phyloP scores from a whole-genome alignment of 164 flowering plant genomes.

The Stephania yunnanensis region DNA sequence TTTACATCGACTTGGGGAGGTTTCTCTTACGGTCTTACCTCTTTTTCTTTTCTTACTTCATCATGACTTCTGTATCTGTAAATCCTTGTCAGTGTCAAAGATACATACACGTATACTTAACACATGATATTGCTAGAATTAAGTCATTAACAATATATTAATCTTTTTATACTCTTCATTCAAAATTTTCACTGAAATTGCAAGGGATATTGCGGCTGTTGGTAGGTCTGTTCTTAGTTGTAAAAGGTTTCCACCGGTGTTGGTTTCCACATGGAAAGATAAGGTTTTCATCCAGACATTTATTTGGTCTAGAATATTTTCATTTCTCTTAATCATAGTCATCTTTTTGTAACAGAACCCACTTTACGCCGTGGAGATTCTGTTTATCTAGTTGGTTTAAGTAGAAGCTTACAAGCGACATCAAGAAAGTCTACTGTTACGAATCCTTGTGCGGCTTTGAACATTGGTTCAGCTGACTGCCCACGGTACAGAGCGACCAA shows the following conservation, averaged over 20 bases:
- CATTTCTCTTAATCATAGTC: background rate
- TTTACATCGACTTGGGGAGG: too few relatives aligned
- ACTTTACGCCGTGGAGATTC: constrained; percentile 83
- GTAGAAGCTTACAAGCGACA: constrained; percentile 88
- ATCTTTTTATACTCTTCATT: background rate
- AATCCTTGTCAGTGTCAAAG: too few relatives aligned
- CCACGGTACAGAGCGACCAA: constrained; percentile 94
- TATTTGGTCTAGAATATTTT: background rate
- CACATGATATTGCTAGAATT: background rate
- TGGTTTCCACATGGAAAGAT: background rate
- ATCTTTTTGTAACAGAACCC: constrained; percentile 53
- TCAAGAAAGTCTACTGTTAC: constrained; percentile 92
- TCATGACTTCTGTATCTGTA: too few relatives aligned
- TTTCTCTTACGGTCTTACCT: too few relatives aligned
- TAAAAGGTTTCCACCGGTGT: background rate
- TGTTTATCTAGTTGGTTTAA: constrained; percentile 83
- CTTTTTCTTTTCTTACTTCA: too few relatives aligned
- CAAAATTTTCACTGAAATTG: background rate
- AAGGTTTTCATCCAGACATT: background rate
- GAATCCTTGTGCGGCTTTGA: constrained; percentile 85
- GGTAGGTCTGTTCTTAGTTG: background rate
- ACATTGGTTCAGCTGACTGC: constrained; percentile 84
- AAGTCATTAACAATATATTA: background rate
- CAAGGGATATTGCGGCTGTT: background rate
- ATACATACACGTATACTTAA: too few relatives aligned